These are phyloP conservation scores for Thozetella sp. DNA, from an alignment of 495 filamentous ascomycete genomes.

Conservation along the genomic window DNA sequence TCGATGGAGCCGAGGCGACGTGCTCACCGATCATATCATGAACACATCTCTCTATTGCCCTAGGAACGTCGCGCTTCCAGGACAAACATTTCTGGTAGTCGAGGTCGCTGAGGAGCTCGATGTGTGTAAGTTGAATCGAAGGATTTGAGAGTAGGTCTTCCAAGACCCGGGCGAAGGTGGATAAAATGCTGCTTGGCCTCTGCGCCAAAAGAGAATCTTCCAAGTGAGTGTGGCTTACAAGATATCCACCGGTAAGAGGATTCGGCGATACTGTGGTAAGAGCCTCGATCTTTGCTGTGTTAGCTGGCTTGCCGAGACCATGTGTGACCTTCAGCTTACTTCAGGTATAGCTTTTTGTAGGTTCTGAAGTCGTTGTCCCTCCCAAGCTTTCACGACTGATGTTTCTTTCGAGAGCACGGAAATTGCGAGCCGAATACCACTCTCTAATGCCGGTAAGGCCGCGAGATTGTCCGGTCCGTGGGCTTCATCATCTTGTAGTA, in stretches of 20 bases:
- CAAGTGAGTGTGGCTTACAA: background rate
- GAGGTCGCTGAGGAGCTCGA: background rate
- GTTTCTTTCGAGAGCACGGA: too few relatives aligned
- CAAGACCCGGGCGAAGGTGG: background rate
- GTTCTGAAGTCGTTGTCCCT: too few relatives aligned
- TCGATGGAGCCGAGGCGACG: background rate
- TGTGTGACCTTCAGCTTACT: too few relatives aligned
- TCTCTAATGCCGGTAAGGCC: too few relatives aligned
- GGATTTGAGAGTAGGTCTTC: background rate
- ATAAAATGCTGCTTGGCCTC: background rate
- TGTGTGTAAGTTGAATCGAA: background rate
- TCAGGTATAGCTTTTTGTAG: too few relatives aligned
- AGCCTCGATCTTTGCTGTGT: too few relatives aligned
- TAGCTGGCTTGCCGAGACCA: too few relatives aligned
- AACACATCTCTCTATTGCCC: slow-evolving; percentile 4
- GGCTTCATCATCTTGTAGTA: too few relatives aligned
- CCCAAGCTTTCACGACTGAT: too few relatives aligned
- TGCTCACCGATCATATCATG: slow-evolving; percentile 6
- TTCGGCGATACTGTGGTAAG: background rate
- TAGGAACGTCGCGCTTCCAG: background rate
- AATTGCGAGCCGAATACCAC: too few relatives aligned
- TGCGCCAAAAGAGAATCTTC: background rate
- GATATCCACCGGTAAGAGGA: background rate
- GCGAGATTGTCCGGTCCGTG: too few relatives aligned
- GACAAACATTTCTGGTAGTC: background rate